Conservation (phyloP, 768 basidiomycete genomes). For the Saitozyma podzolica region DNA sequence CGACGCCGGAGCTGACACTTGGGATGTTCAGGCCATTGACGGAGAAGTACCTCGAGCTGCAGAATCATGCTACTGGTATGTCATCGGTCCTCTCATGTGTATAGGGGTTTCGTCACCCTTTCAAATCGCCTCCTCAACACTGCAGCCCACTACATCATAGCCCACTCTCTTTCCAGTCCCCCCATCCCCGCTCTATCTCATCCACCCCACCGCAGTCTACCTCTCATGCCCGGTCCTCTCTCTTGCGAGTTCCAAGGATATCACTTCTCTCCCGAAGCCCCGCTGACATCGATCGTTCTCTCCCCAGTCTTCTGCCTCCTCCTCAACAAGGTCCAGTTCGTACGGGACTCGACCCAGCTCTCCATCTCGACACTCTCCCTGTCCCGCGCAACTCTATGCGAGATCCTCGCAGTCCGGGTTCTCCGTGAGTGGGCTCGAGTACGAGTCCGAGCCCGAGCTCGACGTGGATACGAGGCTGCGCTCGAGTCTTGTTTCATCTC, state of each 20-base stretch:
- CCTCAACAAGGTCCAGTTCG: constrained; percentile 80
- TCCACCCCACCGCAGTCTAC: neutral
- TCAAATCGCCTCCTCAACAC: too few species aligned
- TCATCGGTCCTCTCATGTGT: too few species aligned
- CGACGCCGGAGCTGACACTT: neutral
- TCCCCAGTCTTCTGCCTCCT: constrained; percentile 74
- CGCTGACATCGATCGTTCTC: too few species aligned
- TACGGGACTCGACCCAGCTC: constrained; percentile 69
- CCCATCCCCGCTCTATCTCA: neutral
- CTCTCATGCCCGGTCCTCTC: neutral
- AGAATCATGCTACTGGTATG: constrained; percentile 69
- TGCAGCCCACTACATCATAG: too few species aligned
- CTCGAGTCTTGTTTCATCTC: too few species aligned
- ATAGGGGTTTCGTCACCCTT: too few species aligned
- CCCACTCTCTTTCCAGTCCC: too few species aligned
- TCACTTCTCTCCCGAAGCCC: too few species aligned
- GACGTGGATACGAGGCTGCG: too few species aligned
- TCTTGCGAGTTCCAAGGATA: too few species aligned
- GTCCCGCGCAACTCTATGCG: constrained; percentile 79
- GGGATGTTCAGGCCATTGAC: constrained; percentile 66
- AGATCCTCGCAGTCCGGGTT: constrained; percentile 79
- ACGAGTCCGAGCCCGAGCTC: too few species aligned
- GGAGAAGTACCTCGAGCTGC: constrained; percentile 77
- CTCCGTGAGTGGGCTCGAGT: constrained; percentile 60
- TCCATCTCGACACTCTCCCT: constrained; percentile 67